Evolutionary conservation across 2,329 filamentous ascomycete genomes (phyloP).

Genomic region (Trichoderma atroviride): DNA sequence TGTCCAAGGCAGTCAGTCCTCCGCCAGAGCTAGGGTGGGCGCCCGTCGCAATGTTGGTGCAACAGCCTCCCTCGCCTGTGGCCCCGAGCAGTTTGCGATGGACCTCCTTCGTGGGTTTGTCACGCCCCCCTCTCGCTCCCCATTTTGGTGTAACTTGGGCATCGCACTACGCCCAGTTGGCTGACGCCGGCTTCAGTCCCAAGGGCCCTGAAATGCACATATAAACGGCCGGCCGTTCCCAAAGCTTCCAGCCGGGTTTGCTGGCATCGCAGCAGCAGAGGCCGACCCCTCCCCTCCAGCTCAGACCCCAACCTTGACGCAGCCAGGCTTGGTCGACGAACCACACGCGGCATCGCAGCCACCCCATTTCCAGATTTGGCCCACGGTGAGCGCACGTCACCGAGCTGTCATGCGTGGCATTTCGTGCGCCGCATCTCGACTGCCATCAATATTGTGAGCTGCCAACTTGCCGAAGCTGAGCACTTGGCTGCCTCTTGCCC

Average conservation of each 20-base stretch:
- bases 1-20: constrained; percentile 4
- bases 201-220: constrained; percentile 43
- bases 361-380: constrained; percentile 23
- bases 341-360: constrained; percentile 15
- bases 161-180: constrained; percentile 9
- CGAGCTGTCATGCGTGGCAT: constrained; percentile 2
- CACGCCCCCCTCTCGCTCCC: constrained; percentile 17
- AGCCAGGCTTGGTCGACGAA: background rate
- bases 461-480: background rate
- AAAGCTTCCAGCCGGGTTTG: constrained; percentile 23
- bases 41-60: constrained; percentile 9
- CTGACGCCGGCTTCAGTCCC: constrained; percentile 14
- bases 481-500: background rate
- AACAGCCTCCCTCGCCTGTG: constrained; percentile 10
- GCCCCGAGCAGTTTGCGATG: constrained; percentile 18
- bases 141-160: constrained; percentile 26
- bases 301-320: background rate
- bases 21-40: constrained; percentile 16
- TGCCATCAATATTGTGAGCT: background rate
- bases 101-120: constrained; percentile 6
- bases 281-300: constrained; percentile 13
- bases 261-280: background rate
- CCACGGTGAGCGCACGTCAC: constrained; percentile 23
- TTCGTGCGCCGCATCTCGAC: background rate
- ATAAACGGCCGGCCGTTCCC: constrained; percentile 53